Base-by-base conservation (phyloP, 2,329 filamentous ascomycete genomes). In the Phyllosticta citriasiana region DNA sequence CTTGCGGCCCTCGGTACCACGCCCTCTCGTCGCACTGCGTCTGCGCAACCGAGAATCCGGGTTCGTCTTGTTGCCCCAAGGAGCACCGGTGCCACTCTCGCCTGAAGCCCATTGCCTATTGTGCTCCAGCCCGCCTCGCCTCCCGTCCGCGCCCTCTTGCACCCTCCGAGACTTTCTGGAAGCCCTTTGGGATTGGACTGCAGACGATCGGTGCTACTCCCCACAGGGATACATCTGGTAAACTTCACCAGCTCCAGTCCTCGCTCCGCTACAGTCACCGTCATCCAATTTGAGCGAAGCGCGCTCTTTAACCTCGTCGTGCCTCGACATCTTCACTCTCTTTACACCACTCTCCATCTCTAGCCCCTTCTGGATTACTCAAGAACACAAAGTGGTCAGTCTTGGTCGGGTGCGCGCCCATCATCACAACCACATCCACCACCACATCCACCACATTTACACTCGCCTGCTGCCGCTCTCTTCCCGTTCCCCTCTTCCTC, bases 301-400 rank as follows among this genome's bases (percentile, higher is more conserved):
- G 58, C 52, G 54, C 54, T 61, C 59, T 61, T 61, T 61, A 61
- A 61, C 59, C 59, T 54, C 59, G 53, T 26, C 51, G 33, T 24
- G 53, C 58, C 58, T 60, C 58, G 47, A 26, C 53, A 9, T 53
- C 35, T 40, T 47, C 22, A 30, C 27, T 25, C 47, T 40, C 14
- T 47, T 57, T 40, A 57, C 60, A 14, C 27, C 27, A 30, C 14
- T 5, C 50, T 27, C 55, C 33, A 2, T 12, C 33, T 26, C 24
- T 61, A 57, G 75, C 78, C 77, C 76, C 78, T 72, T 70, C 74
- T 80, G 78, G 78, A 80, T 79, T 73, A 74, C 70, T 73, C 72
- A 68, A 73, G 72, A 69, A 68, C 76, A 68, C 71, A 75, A 74
- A 75, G 76, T 73, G 76, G 75, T 74, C 74, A 75, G 70, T 75